Evolutionary conservation across 1,139 yeast species (phyloP), one percentile per base, ranked within the genome.

Genomic region (Saccharomyces hybrid): DNA sequence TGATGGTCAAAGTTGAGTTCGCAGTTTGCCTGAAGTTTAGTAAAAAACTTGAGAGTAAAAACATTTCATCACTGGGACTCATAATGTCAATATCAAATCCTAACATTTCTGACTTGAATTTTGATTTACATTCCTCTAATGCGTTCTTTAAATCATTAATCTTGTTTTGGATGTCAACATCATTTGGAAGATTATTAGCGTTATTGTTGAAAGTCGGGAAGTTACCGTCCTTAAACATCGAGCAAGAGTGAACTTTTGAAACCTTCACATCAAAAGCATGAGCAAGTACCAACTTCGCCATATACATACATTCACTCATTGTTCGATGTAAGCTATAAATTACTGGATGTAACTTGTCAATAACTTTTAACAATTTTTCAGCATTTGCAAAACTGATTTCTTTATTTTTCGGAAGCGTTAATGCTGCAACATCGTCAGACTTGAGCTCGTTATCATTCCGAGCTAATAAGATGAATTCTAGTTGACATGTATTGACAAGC

Each of bases 31-130:
- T 72, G 50, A 76, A 68, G 60, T 78, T 78, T 66, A 78, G 71
- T 28, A 78, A 56, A 59, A 78, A 78, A 0, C 80, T 76, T 0
- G 82, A 77, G 7, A 78, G 56, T 27, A 78, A 60, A 58, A 78
- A 78, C 68, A 76, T 72, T 59, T 78, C 80, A 56, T 78, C 81
- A 53, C 75, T 71, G 7, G 81, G 80, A 50, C 74, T 66, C 2
- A 77, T 60, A 34, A 71, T 58, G 49, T 67, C 66, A 9, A 61
- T 60, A 46, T 65, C 60, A n/a, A 68, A 47, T 11, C 56, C 58
- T 12, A 66, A 57, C 47, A 74, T 55, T 50, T 73, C 74, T 29
- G 65, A 63, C 54, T 71, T 65, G 51, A 70, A 68, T 12, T 64
- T 60, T 4, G 61, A 41, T 48, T 73, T 77, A 56, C 74, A 74